Conservation (phyloP, 2,329 filamentous ascomycete genomes). For the Tolypocladium tundrense region DNA sequence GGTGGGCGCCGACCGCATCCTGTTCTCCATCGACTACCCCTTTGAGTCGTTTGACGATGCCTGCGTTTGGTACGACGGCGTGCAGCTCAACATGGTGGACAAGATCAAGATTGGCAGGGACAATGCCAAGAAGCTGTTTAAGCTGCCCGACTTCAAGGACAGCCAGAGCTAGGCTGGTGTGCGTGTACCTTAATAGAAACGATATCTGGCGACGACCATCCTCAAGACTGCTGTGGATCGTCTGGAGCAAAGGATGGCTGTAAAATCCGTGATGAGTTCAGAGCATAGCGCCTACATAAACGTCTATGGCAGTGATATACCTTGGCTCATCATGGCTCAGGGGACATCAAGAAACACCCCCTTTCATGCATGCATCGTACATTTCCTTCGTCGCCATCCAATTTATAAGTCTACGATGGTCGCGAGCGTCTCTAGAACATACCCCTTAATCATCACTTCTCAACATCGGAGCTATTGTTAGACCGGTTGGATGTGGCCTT, state of each 20-base stretch:
- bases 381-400: background rate
- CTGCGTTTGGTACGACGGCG: conserved; percentile 29
- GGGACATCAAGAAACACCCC: background rate
- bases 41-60: conserved; percentile 35
- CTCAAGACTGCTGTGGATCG: no score
- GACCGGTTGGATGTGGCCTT: background rate
- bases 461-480: background rate
- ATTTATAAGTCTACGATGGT: background rate
- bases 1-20: conserved; percentile 36
- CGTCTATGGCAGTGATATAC: background rate
- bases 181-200: background rate
- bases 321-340: background rate
- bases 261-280: background rate
- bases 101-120: conserved; percentile 30
- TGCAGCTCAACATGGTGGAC: conserved; percentile 21
- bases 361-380: background rate
- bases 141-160: conserved; percentile 24
- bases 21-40: conserved; percentile 45
- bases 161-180: background rate
- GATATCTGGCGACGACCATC: background rate
- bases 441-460: background rate
- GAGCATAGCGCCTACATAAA: background rate
- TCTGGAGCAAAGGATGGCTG: background rate
- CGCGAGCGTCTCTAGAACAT: background rate
- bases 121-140: conserved; percentile 31